These are phyloP conservation scores for Yamadazyma triangularis DNA, from an alignment of 1,139 yeast species.

Conservation along the genomic window DNA sequence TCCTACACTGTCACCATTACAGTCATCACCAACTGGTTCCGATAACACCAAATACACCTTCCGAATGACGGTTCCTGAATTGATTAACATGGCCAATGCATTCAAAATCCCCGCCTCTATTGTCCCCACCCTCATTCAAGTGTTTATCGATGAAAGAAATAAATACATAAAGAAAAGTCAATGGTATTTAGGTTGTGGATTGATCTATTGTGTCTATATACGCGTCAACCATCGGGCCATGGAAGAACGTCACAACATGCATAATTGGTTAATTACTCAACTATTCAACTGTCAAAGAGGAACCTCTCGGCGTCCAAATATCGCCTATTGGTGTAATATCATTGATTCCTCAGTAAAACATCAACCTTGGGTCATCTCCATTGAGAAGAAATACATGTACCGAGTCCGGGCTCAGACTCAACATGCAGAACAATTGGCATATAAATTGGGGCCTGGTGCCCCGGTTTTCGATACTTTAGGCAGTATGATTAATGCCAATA, in stretches of 20 bases:
- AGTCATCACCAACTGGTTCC: not conserved
- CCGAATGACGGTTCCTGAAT: conserved; percentile 38
- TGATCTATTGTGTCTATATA: conserved; percentile 54
- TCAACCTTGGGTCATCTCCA: conserved; percentile 49
- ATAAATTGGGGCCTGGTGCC: conserved; percentile 31
- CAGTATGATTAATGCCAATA: conserved; percentile 32
- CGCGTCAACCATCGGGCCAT: conserved; percentile 49
- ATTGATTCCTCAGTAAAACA: conserved; percentile 50
- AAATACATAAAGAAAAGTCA: conserved; percentile 52
- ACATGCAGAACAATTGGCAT: conserved; percentile 24
- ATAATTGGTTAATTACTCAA: conserved; percentile 42
- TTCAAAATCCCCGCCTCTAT: conserved; percentile 56
- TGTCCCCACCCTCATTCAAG: conserved; percentile 46
- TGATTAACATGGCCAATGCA: conserved; percentile 56
- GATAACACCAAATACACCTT: not conserved
- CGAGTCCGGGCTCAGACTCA: conserved; percentile 19
- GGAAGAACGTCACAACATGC: conserved; percentile 44
- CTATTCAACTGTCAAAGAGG: conserved; percentile 53
- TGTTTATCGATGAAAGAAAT: conserved; percentile 47
- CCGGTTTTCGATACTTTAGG: conserved; percentile 29
- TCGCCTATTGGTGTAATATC: conserved; percentile 48
- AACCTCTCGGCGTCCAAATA: conserved; percentile 42
- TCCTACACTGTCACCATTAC: conserved; percentile 1
- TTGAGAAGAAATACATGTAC: conserved; percentile 38
- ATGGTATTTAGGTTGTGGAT: conserved; percentile 67